Conservation (phyloP, 2,329 filamentous ascomycete species). For the Sporothrix variecibatus region DNA sequence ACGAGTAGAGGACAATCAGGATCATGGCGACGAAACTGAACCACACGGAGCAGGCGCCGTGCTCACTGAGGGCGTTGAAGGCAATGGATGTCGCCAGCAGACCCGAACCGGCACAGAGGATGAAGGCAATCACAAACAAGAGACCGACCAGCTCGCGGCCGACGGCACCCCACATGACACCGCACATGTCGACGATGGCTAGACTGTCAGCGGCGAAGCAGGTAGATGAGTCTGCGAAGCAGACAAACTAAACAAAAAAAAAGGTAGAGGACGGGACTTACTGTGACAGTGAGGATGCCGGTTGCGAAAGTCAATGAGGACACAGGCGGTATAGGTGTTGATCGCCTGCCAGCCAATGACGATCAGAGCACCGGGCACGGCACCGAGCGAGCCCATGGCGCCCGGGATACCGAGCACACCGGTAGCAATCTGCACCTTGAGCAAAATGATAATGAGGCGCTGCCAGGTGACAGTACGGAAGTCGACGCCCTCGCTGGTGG, state of each 20-base stretch:
- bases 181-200: constrained; percentile 56
- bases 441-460: constrained; percentile 50
- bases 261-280: not conserved
- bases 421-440: constrained; percentile 49
- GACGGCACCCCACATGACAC: constrained; percentile 53
- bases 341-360: constrained; percentile 60
- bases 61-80: constrained; percentile 56
- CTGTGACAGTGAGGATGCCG: constrained; percentile 43
- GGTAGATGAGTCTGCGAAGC: not conserved
- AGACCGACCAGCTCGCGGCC: constrained; percentile 55
- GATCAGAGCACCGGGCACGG: constrained; percentile 82
- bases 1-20: constrained; percentile 50
- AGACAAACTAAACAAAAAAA: not conserved
- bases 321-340: constrained; percentile 43
- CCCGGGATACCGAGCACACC: constrained; percentile 62
- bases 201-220: not conserved
- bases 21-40: constrained; percentile 60
- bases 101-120: constrained; percentile 51
- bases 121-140: constrained; percentile 54
- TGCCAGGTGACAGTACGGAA: constrained; percentile 53
- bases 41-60: constrained; percentile 37
- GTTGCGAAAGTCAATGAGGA: constrained; percentile 40
- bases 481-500: constrained; percentile 42
- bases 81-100: constrained; percentile 65
- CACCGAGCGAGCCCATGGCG: constrained; percentile 77